Evolutionary conservation across 805 yeast species (phyloP).

Genomic region (Yarrowia yakushimensis): DNA sequence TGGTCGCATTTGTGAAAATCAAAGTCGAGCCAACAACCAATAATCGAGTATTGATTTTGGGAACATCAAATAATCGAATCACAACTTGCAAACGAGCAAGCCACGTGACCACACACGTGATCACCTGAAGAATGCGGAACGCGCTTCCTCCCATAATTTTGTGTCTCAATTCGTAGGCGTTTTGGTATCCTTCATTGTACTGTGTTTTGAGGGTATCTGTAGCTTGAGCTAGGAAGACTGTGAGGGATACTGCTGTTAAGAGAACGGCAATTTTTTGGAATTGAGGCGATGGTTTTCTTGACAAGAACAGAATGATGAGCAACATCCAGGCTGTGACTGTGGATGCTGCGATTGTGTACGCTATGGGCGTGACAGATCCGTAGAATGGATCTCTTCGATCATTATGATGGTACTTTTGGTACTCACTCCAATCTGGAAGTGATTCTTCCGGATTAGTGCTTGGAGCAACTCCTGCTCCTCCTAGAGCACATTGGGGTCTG

Average conservation of each 20-base stretch:
- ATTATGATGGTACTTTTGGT: conserved; percentile 2
- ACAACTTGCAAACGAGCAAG: conserved; percentile 56
- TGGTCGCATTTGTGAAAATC: conserved; percentile 35
- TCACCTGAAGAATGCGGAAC: conserved; percentile 42
- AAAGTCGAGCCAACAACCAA: conserved; percentile 38
- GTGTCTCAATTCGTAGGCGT: conserved; percentile 44
- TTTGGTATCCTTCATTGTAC: conserved; percentile 52
- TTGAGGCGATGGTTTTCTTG: conserved; percentile 56
- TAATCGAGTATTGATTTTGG: conserved; percentile 37
- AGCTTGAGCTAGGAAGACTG: conserved; percentile 48
- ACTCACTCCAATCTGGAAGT: conserved; percentile 17
- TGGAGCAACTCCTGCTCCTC: neutral
- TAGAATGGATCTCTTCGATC: conserved; percentile 34
- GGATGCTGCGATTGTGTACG: conserved; percentile 36
- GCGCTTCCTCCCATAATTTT: conserved; percentile 41
- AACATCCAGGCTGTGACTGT: conserved; percentile 64
- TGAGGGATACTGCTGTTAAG: conserved; percentile 51
- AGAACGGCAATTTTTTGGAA: conserved; percentile 57
- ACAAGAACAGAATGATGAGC: conserved; percentile 51
- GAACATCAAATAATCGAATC: conserved; percentile 40
- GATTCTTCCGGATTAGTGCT: neutral
- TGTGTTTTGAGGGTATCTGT: conserved; percentile 49
- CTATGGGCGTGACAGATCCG: conserved; percentile 37
- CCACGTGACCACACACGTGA: conserved; percentile 47
- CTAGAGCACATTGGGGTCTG: conserved; percentile 11